Conservation (phyloP, 305 asterid species). For the Fraxinus dipetala region DNA sequence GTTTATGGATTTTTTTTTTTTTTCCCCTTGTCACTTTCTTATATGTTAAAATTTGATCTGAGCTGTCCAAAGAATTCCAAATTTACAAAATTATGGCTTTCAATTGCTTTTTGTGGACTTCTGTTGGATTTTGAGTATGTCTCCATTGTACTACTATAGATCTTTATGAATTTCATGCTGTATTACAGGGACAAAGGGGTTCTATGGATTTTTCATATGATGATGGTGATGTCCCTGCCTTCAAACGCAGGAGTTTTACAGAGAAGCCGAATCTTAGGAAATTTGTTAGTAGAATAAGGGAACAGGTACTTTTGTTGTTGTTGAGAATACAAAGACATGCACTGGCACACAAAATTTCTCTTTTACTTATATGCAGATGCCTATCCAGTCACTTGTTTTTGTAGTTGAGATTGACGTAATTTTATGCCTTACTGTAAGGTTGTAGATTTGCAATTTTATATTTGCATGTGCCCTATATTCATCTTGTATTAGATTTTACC, state of each 20-base stretch:
- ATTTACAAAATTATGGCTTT: neutral
- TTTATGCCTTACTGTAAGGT: neutral
- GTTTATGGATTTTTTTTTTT: conserved; percentile 13
- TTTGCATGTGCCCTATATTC: conserved; percentile 2
- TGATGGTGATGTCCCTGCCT: conserved; percentile 27
- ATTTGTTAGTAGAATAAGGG: conserved; percentile 58
- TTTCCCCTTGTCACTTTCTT: neutral
- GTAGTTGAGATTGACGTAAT: neutral
- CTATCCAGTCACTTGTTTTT: neutral
- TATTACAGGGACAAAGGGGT: conserved; percentile 37
- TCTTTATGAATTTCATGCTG: conserved; percentile 14
- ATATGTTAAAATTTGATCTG: conserved; percentile 13
- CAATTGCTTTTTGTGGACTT: neutral
- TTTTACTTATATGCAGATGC: neutral
- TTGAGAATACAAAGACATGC: neutral
- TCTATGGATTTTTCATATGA: conserved; percentile 35
- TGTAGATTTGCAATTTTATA: neutral
- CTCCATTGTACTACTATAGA: neutral
- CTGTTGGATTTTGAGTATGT: neutral
- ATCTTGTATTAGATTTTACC: neutral
- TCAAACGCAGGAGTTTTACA: conserved; percentile 27
- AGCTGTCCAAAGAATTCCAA: conserved; percentile 12
- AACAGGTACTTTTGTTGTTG: conserved; percentile 42
- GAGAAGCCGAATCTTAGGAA: conserved; percentile 51
- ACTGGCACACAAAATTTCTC: conserved; percentile 5